A percentile compares a stretch with the other conserved stretches of the same genome.
phyloP scores from a whole-genome alignment of 2,329 filamentous ascomycete genomes.

The Onygena corvina region DNA sequence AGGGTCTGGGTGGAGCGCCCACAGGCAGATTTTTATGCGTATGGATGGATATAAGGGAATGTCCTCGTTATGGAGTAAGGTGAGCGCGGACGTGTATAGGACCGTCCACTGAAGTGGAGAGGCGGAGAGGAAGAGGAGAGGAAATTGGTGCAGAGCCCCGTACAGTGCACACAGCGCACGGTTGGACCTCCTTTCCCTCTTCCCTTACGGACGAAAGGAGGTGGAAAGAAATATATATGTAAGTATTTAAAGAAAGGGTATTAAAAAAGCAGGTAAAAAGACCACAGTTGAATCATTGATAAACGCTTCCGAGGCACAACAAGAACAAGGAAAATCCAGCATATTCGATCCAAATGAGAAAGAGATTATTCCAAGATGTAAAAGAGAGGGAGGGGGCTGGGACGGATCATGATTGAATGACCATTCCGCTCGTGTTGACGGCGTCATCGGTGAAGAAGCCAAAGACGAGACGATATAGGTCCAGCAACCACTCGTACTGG shows the following conservation, averaged over 20 bases:
- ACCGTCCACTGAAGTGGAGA: neutral
- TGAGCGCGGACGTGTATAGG: neutral
- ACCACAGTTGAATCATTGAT: no score
- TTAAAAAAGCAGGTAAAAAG: no score
- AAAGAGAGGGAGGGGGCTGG: neutral
- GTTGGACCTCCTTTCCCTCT: neutral
- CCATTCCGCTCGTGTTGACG: slow-evolving; percentile 50
- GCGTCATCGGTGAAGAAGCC: slow-evolving; percentile 72
- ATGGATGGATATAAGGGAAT: neutral
- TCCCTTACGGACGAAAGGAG: neutral
- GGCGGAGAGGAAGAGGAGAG: neutral
- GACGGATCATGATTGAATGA: slow-evolving; percentile 24
- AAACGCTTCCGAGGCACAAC: no score
- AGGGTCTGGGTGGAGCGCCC: neutral
- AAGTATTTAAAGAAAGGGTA: no score
- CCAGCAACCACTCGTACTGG: slow-evolving; percentile 67
- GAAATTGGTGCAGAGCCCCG: slow-evolving; percentile 3
- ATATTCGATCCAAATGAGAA: neutral
- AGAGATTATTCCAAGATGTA: neutral
- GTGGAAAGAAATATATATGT: neutral
- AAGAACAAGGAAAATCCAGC: neutral
- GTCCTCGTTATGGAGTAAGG: neutral
- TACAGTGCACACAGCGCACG: neutral
- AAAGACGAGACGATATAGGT: slow-evolving; percentile 75
- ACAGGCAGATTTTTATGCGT: neutral